Percentiles rank a stretch among this genome's conserved stretches.
These are phyloP conservation scores for Sporothrix pseudoabietina DNA, from an alignment of 2,329 filamentous ascomycete species.

Conservation along the genomic window DNA sequence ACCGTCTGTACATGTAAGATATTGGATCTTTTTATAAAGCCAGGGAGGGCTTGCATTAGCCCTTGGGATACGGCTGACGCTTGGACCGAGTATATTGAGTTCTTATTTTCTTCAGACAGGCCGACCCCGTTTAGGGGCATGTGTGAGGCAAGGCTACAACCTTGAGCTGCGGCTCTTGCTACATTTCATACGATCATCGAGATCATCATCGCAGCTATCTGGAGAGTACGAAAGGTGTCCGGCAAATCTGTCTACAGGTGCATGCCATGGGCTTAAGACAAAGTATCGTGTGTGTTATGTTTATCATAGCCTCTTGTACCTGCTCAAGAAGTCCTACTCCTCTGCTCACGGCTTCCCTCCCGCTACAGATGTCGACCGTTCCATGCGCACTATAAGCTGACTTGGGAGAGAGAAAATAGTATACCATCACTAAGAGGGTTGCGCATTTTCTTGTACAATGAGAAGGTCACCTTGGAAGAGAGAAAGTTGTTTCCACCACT, in stretches of 20 bases:
- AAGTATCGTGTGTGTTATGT: neutral
- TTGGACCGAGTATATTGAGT: neutral
- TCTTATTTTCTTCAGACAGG: neutral
- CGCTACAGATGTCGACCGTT: too few species aligned
- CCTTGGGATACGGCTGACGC: neutral
- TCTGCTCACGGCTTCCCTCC: neutral
- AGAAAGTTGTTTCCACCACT: neutral
- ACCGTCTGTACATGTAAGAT: neutral
- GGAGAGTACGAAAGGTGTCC: neutral
- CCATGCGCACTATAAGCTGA: neutral
- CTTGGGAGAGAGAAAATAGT: neutral
- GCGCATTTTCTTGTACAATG: neutral
- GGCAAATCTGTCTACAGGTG: too few species aligned
- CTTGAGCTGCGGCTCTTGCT: neutral
- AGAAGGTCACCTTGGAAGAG: neutral
- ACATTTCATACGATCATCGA: neutral
- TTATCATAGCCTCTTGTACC: too few species aligned
- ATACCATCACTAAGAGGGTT: neutral
- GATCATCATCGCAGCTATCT: neutral
- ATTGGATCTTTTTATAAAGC: neutral
- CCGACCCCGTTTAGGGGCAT: neutral
- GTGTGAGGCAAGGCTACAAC: neutral
- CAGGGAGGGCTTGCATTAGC: neutral
- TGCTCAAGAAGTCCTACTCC: neutral
- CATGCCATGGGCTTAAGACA: neutral